These are phyloP conservation scores for Aureobasidium uvarum DNA, from an alignment of 2,329 filamentous ascomycete species.

Conservation along the genomic window DNA sequence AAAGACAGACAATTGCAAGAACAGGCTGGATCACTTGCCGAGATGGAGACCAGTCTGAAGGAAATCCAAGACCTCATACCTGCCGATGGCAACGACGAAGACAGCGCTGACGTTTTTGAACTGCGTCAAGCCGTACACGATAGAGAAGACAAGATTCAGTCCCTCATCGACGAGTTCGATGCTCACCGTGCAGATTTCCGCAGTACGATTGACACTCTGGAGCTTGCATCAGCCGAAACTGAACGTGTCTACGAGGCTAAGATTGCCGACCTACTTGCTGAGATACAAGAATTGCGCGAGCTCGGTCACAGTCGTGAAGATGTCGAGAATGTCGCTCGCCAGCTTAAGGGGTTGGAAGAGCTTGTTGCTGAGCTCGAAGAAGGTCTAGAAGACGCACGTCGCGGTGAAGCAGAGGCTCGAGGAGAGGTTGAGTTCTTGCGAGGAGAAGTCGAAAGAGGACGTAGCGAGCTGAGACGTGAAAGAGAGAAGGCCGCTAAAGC, in stretches of 20 bases:
- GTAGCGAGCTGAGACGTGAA: constrained; percentile 83
- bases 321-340: constrained; percentile 83
- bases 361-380: constrained; percentile 96
- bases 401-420: constrained; percentile 91
- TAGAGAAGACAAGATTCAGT: constrained; percentile 94
- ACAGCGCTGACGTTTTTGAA: constrained; percentile 45
- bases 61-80: constrained; percentile 75
- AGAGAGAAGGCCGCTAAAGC: constrained; percentile 73
- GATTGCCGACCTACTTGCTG: constrained; percentile 79
- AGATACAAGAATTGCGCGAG: constrained; percentile 70
- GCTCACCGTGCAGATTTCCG: constrained; percentile 92
- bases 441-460: constrained; percentile 88
- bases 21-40: constrained; percentile 74
- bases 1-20: constrained; percentile 86
- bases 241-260: constrained; percentile 94
- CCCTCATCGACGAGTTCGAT: constrained; percentile 93
- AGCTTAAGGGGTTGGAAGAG: constrained; percentile 93
- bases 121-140: constrained; percentile 81
- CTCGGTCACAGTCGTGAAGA: constrained; percentile 80
- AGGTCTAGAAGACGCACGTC: constrained; percentile 87
- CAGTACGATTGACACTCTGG: constrained; percentile 93
- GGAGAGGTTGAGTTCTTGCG: constrained; percentile 94
- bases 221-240: constrained; percentile 93
- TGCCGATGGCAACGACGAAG: constrained; percentile 63
- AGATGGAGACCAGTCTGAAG: constrained; percentile 87